Evolutionary conservation across 2,329 filamentous ascomycete genomes (phyloP), one percentile per base, ranked within the genome.

Genomic region (Cercospora canescens): DNA sequence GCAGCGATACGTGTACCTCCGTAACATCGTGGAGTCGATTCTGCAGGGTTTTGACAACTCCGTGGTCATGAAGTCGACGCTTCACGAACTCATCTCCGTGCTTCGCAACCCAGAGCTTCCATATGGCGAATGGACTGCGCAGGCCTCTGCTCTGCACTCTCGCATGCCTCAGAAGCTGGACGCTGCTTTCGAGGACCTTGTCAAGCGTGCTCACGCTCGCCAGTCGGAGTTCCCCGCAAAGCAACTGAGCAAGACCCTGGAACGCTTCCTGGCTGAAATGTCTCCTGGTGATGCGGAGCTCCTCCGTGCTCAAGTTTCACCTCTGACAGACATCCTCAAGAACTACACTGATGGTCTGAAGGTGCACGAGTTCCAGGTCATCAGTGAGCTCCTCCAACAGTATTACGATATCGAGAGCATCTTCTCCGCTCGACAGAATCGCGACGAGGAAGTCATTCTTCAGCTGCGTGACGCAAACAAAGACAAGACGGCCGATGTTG

Each of bases 161-260:
- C 91, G 95, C 74, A 99, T 98, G 91, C 95, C 95, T 0, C 90
- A 94, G 77, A 97, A 94, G 82, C 88, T 99, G 32, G 94, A 97
- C 73, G 80, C 88, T 24, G 89, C 88, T 70, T 90, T 99, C 71
- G 88, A 89, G 12, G 91, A 95, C 74, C 90, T 96, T 52, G 90
- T 98, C 60, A 94, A 98, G 66, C 90, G 91, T 67, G 88, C 93
- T 48, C 91, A 89, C 79, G 82, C 87, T 63, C 88, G 95, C 55
- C 88, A 91, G 67, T 84, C 86, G 9, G 95, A 99, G 76, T 99
- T 99, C 84, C 95, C 95, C 9, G 91, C 94, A 67, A 96, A 96
- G 83, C 87, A 91, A 67, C 85, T 99, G 50, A 83, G 86, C 69
- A 96, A 96, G 84, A 89, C 91, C 1, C 89, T 98, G 76, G 83